Percentiles rank a stretch among this genome's conserved stretches.
Evolutionary conservation across 2,329 filamentous ascomycete genomes (phyloP).

Genomic region (Aspergillus sp.): DNA sequence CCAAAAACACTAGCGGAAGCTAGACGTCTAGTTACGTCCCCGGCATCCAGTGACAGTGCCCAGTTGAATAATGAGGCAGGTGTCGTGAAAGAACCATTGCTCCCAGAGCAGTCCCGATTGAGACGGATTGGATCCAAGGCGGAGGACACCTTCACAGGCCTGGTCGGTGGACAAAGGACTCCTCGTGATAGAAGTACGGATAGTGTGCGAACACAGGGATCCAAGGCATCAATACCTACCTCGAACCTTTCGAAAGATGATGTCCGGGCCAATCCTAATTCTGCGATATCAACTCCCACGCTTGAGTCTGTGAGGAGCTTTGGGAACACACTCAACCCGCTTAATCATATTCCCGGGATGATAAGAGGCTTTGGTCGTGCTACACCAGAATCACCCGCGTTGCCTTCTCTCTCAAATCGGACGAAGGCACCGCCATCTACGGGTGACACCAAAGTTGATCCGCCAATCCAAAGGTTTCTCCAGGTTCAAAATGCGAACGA

Average conservation of each 20-base stretch:
- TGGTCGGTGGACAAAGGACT: slow-evolving; percentile 66
- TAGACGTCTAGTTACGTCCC: slow-evolving; percentile 72
- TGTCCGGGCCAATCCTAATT: slow-evolving; percentile 20
- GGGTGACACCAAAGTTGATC: slow-evolving; percentile 41
- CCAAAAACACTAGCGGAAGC: slow-evolving; percentile 94
- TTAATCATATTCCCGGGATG: slow-evolving; percentile 74
- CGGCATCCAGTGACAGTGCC: slow-evolving; percentile 46
- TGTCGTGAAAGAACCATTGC: slow-evolving; percentile 46
- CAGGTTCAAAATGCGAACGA: slow-evolving; percentile 69
- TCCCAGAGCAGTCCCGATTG: slow-evolving; percentile 34
- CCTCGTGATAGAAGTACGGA: slow-evolving; percentile 74
- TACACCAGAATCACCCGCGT: slow-evolving; percentile 42
- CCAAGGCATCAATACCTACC: slow-evolving; percentile 38
- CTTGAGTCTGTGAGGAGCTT: slow-evolving; percentile 81
- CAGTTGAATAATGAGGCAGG: slow-evolving; percentile 51
- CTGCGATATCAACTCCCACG: slow-evolving; percentile 42
- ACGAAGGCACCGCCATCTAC: slow-evolving; percentile 29
- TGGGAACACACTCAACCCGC: slow-evolving; percentile 77
- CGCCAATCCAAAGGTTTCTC: slow-evolving; percentile 72
- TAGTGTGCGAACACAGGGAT: slow-evolving; percentile 50
- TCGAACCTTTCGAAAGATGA: slow-evolving; percentile 25
- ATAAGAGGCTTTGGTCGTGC: slow-evolving; percentile 70
- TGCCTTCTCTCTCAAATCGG: slow-evolving; percentile 39
- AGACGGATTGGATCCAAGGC: slow-evolving; percentile 40
- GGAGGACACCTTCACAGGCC: slow-evolving; percentile 68